These are phyloP conservation scores for Colletotrichum liriopes DNA, from an alignment of 2,329 filamentous ascomycete species.

Conservation along the genomic window DNA sequence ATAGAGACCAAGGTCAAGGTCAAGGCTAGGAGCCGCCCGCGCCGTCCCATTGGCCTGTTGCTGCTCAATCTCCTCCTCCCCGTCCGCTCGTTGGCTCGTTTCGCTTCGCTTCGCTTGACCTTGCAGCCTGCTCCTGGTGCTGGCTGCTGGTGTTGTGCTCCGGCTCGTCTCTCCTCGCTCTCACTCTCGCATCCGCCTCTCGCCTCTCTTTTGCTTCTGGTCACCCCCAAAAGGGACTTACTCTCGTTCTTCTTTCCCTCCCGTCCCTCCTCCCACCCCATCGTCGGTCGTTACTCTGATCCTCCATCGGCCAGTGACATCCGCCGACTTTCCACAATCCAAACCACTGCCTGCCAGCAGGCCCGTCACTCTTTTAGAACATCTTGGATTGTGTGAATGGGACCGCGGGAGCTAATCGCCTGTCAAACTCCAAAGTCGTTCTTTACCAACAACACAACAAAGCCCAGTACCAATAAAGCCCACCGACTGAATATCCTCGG, in stretches of 20 bases:
- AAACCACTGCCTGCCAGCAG: constrained; percentile 67
- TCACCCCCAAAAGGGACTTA: constrained; percentile 42
- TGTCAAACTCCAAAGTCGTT: constrained; percentile 51
- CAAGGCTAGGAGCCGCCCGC: constrained; percentile 11
- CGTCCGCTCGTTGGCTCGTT: constrained; percentile 35
- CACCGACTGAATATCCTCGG: constrained; percentile 13
- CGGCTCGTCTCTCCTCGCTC: constrained; percentile 10
- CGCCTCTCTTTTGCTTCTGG: constrained; percentile 47
- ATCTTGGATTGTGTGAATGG: constrained; percentile 43
- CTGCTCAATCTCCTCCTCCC: constrained; percentile 34
- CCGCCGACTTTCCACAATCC: constrained; percentile 55
- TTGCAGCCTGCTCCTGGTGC: constrained; percentile 15
- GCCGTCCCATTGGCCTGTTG: constrained; percentile 21
- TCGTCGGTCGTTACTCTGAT: constrained; percentile 52
- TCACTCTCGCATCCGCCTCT: constrained; percentile 23
- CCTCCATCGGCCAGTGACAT: constrained; percentile 40
- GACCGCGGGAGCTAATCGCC: constrained; percentile 25
- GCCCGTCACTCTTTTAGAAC: constrained; percentile 69
- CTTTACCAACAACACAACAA: constrained; percentile 46
- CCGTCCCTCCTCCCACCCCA: constrained; percentile 45
- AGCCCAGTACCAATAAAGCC: not conserved
- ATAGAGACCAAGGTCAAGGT: constrained; percentile 20
- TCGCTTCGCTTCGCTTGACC: constrained; percentile 42
- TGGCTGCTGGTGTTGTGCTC: constrained; percentile 25
- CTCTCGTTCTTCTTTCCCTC: constrained; percentile 47